Conservation (phyloP, 1,284 basidiomycete species). For the Peniophora sp. region DNA sequence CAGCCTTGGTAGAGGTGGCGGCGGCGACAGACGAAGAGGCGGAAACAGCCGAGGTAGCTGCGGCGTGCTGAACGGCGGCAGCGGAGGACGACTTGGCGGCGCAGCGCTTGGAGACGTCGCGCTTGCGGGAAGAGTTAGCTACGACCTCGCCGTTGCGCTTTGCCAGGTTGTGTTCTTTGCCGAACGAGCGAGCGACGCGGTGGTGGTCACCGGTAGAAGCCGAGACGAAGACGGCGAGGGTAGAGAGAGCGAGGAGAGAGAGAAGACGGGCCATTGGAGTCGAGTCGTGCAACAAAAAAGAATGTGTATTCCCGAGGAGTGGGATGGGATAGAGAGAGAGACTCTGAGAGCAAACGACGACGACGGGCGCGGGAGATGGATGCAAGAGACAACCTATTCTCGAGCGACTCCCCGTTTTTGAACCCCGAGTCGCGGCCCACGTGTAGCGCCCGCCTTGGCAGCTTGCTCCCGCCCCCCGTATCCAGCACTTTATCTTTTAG, state of each 20-base stretch:
- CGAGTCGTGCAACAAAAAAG: constrained; percentile 2
- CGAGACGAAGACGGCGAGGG: constrained; percentile 48
- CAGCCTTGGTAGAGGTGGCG: constrained; percentile 12
- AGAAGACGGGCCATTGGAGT: constrained; percentile 22
- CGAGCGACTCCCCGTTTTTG: too few relatives aligned
- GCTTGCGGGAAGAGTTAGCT: constrained; percentile 20
- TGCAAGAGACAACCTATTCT: background rate
- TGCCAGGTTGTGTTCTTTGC: constrained; percentile 39
- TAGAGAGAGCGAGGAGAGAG: constrained; percentile 48
- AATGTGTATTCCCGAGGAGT: background rate
- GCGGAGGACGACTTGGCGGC: constrained; percentile 23
- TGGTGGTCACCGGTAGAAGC: constrained; percentile 33
- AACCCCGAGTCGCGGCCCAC: too few relatives aligned
- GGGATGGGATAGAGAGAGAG: too few relatives aligned
- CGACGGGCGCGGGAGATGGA: background rate
- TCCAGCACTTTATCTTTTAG: too few relatives aligned
- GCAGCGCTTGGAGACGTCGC: constrained; percentile 42
- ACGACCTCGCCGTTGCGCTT: constrained; percentile 17
- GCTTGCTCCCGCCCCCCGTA: too few relatives aligned
- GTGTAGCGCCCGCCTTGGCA: too few relatives aligned
- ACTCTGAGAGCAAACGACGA: too few relatives aligned
- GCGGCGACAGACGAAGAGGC: constrained; percentile 4
- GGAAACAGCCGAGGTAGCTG: constrained; percentile 12
- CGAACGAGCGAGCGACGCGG: constrained; percentile 25
- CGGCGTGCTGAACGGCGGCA: constrained; percentile 9